Evolutionary conservation across 2,329 filamentous ascomycete genomes (phyloP).

Genomic region (Colletotrichum melonis): DNA sequence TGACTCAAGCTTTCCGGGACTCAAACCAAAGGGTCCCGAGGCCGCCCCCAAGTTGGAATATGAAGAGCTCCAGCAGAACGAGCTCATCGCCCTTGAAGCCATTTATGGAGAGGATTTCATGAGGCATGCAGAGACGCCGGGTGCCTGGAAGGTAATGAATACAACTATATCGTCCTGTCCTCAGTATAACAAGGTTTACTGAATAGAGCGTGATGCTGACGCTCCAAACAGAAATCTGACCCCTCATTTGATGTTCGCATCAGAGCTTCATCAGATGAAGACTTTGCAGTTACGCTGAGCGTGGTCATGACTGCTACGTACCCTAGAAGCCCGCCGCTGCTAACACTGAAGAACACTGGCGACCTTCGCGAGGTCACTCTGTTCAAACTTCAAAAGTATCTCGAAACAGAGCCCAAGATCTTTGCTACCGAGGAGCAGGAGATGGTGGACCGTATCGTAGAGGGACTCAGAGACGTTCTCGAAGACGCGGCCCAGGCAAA

Average conservation of each 20-base stretch:
- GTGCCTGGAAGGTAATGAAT: slow-evolving; percentile 82
- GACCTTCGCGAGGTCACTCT: slow-evolving; percentile 77
- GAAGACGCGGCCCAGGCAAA: slow-evolving; percentile 87
- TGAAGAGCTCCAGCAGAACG: slow-evolving; percentile 86
- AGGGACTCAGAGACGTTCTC: slow-evolving; percentile 78
- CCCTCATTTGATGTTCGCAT: slow-evolving; percentile 85
- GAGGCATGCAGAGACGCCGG: slow-evolving; percentile 74
- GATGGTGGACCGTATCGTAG: slow-evolving; percentile 75
- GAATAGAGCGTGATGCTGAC: slow-evolving; percentile 20
- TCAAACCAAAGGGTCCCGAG: slow-evolving; percentile 56
- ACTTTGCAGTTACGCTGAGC: slow-evolving; percentile 77
- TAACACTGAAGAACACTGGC: slow-evolving; percentile 74
- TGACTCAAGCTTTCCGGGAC: slow-evolving; percentile 64
- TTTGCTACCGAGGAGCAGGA: slow-evolving; percentile 65
- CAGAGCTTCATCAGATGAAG: slow-evolving; percentile 77
- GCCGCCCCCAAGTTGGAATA: slow-evolving; percentile 70
- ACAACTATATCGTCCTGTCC: background rate
- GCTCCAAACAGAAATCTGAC: slow-evolving; percentile 75
- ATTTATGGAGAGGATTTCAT: slow-evolving; percentile 93
- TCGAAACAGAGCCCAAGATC: slow-evolving; percentile 68
- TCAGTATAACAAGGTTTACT: slow-evolving; percentile 18
- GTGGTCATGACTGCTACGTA: slow-evolving; percentile 91
- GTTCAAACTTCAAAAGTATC: slow-evolving; percentile 74
- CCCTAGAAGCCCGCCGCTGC: slow-evolving; percentile 82
- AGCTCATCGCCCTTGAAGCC: slow-evolving; percentile 85